Conservation (phyloP, 768 basidiomycete genomes). For the Lentinula guzmanii region DNA sequence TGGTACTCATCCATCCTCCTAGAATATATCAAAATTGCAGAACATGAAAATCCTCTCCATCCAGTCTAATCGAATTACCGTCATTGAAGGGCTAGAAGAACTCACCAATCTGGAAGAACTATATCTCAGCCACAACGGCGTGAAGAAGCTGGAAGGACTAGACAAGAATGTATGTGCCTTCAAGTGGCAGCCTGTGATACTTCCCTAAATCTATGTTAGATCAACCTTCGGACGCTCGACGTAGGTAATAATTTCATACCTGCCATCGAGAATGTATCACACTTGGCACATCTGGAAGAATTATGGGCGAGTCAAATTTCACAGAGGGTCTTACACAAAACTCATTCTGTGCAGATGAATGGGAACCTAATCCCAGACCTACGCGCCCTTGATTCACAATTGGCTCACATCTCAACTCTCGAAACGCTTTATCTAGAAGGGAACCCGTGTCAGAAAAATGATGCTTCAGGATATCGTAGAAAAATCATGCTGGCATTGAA, state of each 20-base stretch:
- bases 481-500: slow-evolving; percentile 88
- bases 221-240: slow-evolving; percentile 80
- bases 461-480: slow-evolving; percentile 75
- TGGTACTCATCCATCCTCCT: background rate
- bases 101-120: slow-evolving; percentile 78
- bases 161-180: slow-evolving; percentile 63
- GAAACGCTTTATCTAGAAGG: slow-evolving; percentile 92
- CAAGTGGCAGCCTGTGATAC: background rate
- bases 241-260: slow-evolving; percentile 80
- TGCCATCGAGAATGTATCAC: slow-evolving; percentile 75
- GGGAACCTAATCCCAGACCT: slow-evolving; percentile 80
- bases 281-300: slow-evolving; percentile 76
- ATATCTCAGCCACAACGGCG: slow-evolving; percentile 92
- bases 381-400: slow-evolving; percentile 58
- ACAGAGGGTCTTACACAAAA: background rate
- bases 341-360: slow-evolving; percentile 53
- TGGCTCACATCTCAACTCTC: slow-evolving; percentile 53
- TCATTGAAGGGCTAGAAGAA: slow-evolving; percentile 73
- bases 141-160: slow-evolving; percentile 78
- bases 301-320: slow-evolving; percentile 67
- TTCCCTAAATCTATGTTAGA: slow-evolving; percentile 19
- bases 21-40: slow-evolving; percentile 69
- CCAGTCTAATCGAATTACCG: slow-evolving; percentile 90
- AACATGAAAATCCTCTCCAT: slow-evolving; percentile 82
- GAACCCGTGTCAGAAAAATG: slow-evolving; percentile 83